Conservation (phyloP, 192 early-diverging fungal genomes). For the Coemansia sp. region DNA sequence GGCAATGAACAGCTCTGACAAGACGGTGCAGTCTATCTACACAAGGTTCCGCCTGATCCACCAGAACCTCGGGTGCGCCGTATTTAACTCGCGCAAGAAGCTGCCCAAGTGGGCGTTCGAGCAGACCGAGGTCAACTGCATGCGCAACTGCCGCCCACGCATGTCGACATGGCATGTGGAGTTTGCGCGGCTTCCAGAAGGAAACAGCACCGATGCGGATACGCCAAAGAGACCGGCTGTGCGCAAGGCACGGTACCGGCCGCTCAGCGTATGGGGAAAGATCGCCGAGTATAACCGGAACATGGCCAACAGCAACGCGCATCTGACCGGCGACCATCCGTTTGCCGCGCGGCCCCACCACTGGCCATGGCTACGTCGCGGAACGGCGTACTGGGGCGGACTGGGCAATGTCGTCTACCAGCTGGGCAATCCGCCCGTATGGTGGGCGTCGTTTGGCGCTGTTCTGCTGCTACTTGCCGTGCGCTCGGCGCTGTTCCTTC, state of each 20-base stretch:
- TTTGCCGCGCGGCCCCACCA: slow-evolving; percentile 88
- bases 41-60: slow-evolving; percentile 77
- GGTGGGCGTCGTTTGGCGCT: slow-evolving; percentile 69
- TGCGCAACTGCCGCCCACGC: slow-evolving; percentile 69
- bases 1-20: slow-evolving; percentile 42
- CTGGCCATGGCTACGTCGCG: slow-evolving; percentile 85
- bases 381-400: slow-evolving; percentile 88
- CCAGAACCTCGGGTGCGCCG: slow-evolving; percentile 65
- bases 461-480: slow-evolving; percentile 60
- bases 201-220: slow-evolving; percentile 31
- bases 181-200: slow-evolving; percentile 55
- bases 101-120: slow-evolving; percentile 94
- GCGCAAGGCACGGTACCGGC: slow-evolving; percentile 57
- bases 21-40: slow-evolving; percentile 62
- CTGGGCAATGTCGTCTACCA: slow-evolving; percentile 78
- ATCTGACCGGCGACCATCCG: slow-evolving; percentile 83
- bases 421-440: slow-evolving; percentile 86
- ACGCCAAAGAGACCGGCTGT: slow-evolving; percentile 19
- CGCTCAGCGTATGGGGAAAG: slow-evolving; percentile 73
- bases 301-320: slow-evolving; percentile 87
- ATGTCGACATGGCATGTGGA: slow-evolving; percentile 85
- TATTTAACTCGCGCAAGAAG: slow-evolving; percentile 76
- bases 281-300: slow-evolving; percentile 80
- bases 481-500: slow-evolving; percentile 50
- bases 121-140: slow-evolving; percentile 94